Conservation (phyloP, 208 protist species). For the Trypanosoma mega region DNA sequence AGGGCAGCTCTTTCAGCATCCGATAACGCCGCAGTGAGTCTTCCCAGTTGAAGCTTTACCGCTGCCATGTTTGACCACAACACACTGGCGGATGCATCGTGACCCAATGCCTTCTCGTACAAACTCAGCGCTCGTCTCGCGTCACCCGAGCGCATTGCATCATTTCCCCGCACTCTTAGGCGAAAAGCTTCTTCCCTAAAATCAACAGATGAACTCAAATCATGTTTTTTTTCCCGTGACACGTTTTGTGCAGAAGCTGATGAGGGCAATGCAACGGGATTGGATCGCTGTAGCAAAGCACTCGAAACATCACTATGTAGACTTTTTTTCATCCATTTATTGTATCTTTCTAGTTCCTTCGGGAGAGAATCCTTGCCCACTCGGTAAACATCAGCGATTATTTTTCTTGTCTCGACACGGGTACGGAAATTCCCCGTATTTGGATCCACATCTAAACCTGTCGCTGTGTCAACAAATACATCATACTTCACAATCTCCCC, state of each 20-base stretch:
- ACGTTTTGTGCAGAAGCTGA: too few species aligned
- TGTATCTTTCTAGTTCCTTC: constrained; percentile 21
- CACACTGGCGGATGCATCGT: constrained; percentile 1
- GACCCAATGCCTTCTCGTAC: constrained; percentile 1
- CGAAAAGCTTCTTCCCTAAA: not conserved
- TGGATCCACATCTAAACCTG: constrained; percentile 18
- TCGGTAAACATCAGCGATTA: constrained; percentile 17
- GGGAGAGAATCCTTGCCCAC: constrained; percentile 14
- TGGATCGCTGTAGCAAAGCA: not conserved
- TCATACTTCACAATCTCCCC: constrained; percentile 14
- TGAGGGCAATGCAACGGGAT: too few species aligned
- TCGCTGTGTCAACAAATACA: constrained; percentile 10
- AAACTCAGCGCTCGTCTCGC: not conserved
- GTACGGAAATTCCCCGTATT: constrained; percentile 15
- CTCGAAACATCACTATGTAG: not conserved
- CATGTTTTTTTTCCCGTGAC: too few species aligned
- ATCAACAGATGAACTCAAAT: not conserved
- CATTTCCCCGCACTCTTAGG: constrained; percentile 7
- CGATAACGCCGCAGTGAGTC: not conserved
- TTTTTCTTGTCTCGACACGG: not conserved
- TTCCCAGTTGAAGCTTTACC: constrained; percentile 10
- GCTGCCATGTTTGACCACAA: constrained; percentile 15
- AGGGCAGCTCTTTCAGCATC: constrained; percentile 17
- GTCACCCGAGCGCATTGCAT: constrained; percentile 8
- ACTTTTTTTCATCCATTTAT: constrained; percentile 13